A percentile compares a stretch with the other conserved stretches of the same genome.
phyloP scores from a whole-genome alignment of 2,329 filamentous ascomycete genomes.

The Xylaria sp. region DNA sequence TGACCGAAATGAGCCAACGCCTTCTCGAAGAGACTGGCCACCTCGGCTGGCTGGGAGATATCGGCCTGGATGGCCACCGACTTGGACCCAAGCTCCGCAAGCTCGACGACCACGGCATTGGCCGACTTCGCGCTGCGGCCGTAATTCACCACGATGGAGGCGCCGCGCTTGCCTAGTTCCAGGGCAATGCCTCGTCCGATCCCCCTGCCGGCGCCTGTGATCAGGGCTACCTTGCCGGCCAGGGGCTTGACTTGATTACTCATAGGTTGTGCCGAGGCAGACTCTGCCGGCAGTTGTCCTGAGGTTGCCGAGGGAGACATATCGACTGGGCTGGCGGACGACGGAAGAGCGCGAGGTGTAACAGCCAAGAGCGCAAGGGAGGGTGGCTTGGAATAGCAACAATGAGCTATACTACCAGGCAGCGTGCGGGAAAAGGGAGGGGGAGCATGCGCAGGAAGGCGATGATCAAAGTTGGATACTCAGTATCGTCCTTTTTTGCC shows the following conservation, averaged over 20 bases:
- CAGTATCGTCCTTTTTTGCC: neutral
- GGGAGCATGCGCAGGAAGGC: neutral
- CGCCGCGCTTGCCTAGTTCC: constrained; percentile 69
- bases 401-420: neutral
- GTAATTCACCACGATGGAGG: constrained; percentile 72
- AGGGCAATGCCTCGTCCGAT: constrained; percentile 71
- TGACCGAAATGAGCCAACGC: constrained; percentile 70
- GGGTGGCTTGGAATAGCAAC: neutral
- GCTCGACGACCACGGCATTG: constrained; percentile 59
- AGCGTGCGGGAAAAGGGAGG: neutral
- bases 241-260: constrained; percentile 47
- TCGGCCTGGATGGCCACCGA: constrained; percentile 67
- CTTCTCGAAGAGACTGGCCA: constrained; percentile 67
- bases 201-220: constrained; percentile 69
- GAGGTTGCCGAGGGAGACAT: constrained; percentile 42
- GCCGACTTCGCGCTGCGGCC: constrained; percentile 60
- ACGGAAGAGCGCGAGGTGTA: constrained; percentile 8
- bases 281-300: constrained; percentile 15
- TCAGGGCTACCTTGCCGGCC: constrained; percentile 60
- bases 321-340: constrained; percentile 15
- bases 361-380: neutral
- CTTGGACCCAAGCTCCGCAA: constrained; percentile 61
- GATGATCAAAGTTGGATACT: neutral
- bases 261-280: constrained; percentile 29
- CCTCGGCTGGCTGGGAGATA: constrained; percentile 64